Conservation (phyloP, 306 rosid genomes). For the Prinsepia uniflora region DNA sequence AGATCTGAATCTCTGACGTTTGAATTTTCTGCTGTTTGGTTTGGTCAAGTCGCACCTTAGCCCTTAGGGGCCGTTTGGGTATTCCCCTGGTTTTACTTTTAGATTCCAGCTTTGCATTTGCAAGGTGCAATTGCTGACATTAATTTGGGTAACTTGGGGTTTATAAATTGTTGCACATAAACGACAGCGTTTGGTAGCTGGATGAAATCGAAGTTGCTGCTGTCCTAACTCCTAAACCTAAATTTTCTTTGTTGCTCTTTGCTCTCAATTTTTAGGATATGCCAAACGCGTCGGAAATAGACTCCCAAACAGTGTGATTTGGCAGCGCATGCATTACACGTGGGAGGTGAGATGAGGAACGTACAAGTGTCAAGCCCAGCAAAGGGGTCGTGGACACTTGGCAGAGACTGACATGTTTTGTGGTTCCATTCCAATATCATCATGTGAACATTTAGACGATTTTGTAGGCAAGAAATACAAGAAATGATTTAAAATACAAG, state of each 20-base stretch:
- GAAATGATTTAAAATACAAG: too few relatives aligned
- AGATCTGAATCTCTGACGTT: not conserved
- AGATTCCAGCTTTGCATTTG: too few relatives aligned
- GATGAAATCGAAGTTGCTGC: not conserved
- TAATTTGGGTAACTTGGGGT: not conserved
- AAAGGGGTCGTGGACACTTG: not conserved
- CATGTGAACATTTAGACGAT: too few relatives aligned
- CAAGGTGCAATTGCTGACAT: not conserved
- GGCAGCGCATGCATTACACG: not conserved
- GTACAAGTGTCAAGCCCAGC: not conserved
- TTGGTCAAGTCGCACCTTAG: not conserved
- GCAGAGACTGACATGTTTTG: not conserved
- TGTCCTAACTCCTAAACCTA: not conserved
- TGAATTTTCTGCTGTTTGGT: not conserved
- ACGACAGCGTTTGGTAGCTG: not conserved
- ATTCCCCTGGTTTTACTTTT: not conserved
- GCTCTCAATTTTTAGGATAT: not conserved
- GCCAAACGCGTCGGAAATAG: not conserved
- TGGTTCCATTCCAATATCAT: not conserved
- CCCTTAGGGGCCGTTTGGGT: not conserved
- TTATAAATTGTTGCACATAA: not conserved
- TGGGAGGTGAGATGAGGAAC: constrained; percentile 7
- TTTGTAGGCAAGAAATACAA: too few relatives aligned
- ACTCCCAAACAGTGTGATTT: not conserved
- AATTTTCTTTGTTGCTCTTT: not conserved